Base-by-base conservation (phyloP, 768 basidiomycete species). In the Lentinula edodes region DNA sequence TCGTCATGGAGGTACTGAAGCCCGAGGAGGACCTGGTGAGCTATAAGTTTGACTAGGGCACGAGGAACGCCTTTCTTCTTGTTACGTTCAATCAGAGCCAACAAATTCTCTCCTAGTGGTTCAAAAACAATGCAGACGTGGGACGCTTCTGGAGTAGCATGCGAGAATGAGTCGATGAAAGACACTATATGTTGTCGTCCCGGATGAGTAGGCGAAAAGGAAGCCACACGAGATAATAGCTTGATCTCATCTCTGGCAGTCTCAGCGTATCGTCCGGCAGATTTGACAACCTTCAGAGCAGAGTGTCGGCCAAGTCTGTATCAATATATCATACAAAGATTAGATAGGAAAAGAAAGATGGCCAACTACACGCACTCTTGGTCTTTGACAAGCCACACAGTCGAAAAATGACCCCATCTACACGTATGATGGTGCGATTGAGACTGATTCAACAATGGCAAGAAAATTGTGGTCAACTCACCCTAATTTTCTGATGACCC, bases 161-260 rank as follows among this genome's bases (percentile, higher is more conserved):
- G 91, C 7, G 82, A 79, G 74, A 97, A 97, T 32, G 92, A 90
- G 75, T 97, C 95, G 63, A 96, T 85, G 67, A 95, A 91, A 10
- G 91, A 87, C 63, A 97, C 93, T 61, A 96, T 83, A 69, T 95
- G 87, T 28, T 81, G 75, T 60, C 89, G 82, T 60, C 95, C 95
- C 15, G 85, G 85, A 70, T 96, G 94, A 2, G 77, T 69, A n/a
- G 86, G 88, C 70, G 85, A 88, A 71, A 83, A 81, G 18, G 83
- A 80, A 58, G 83, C 79, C 5, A 95, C 89, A 65, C 87, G 87
- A 64, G 87, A 84, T 43, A 95, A 83, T 38, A 98, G 83, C 71
- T 94, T 92, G 73, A 98, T 98, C 76, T 98, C 96, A 72, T 98
- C 96, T 55, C 90, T 84, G 34, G 96, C 96, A 5, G 96, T 98